Evolutionary conservation across 495 filamentous ascomycete species (phyloP).

Genomic region (Ramalina intermedia): DNA sequence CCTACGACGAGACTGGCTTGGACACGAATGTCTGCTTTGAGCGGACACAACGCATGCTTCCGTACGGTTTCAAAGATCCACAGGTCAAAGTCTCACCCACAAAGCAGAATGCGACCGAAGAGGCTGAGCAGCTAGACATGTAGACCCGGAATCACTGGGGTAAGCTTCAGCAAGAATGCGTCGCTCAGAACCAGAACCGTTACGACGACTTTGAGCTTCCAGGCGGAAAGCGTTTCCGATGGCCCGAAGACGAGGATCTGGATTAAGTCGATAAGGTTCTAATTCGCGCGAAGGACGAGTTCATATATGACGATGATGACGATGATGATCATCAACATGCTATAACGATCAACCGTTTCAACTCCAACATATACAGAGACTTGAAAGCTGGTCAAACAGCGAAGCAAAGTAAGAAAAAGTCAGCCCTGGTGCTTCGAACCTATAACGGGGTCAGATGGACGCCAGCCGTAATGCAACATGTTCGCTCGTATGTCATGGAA

Average conservation of each 20-base stretch:
- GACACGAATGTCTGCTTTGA: conserved; percentile 35
- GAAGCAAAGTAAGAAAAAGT: conserved; percentile 26
- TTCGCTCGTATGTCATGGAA: conserved; percentile 61
- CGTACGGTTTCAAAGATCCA: conserved; percentile 35
- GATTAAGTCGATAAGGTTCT: neutral
- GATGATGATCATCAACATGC: conserved; percentile 24
- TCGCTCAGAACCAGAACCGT: conserved; percentile 44
- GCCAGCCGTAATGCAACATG: conserved; percentile 49
- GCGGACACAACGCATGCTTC: conserved; percentile 33
- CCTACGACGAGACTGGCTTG: conserved; percentile 29
- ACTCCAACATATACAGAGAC: too few species aligned
- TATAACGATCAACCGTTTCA: neutral
- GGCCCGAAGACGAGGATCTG: conserved; percentile 1
- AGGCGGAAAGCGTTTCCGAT: conserved; percentile 1
- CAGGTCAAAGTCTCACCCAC: conserved; percentile 12
- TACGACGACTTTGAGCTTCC: conserved; percentile 18
- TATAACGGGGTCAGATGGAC: conserved; percentile 35
- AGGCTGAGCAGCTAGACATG: conserved; percentile 22
- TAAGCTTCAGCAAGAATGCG: conserved; percentile 49
- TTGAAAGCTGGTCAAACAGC: neutral
- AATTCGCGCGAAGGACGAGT: neutral
- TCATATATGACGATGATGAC: conserved; percentile 7
- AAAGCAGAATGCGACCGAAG: conserved; percentile 14
- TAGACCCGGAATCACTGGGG: conserved; percentile 64
- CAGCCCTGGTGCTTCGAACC: conserved; percentile 50